Base-by-base conservation (phyloP, 257 asterid genomes). In the Jasminum sambac region DNA sequence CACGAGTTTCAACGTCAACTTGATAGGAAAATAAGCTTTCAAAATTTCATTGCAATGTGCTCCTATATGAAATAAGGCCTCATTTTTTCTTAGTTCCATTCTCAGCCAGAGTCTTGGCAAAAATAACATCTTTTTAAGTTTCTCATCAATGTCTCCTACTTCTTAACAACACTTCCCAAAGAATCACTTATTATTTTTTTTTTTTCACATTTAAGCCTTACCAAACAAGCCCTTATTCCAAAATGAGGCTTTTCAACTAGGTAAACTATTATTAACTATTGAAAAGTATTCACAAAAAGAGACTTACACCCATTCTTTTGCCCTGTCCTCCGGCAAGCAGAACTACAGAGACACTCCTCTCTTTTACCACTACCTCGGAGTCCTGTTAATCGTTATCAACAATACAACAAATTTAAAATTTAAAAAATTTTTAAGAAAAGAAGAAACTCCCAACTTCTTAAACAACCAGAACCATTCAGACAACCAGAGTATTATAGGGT, bases 281-380 rank as follows among this genome's bases (percentile, higher is more conserved):
- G 11, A 24, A 55, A 10, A 55, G 13, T 23, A 55, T 55, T 55
- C 26, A 21, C 62, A 55, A 11, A 55, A 55, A 4, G 62, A 55
- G 36, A 74, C 89, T 81, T 84, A 91, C 99, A 8, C 98, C 98
- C 98, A 95, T 95, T 82, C 97, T 87, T 79, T 95, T 95, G 34
- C 99, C 98, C 80, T 87, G 86, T 60, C 99, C 99, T 75, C 99
- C 99, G 21, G 99, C 97, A 72, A 95, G 97, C 74, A 95, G 86
- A 70, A 95, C 61, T 62, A 95, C 97, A n/a, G 99, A 89, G 26
- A 89, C 98, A 72, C 98, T 84, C 24, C 78, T 91, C 85, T 88
- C 95, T 73, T 87, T 84, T 42, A 89, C 91, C 82, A 68, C 88
- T 23, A 62, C 81, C 59, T 85, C 89, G 72, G 88, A 44, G 37